Evolutionary conservation across 2,329 filamentous ascomycete species (phyloP).

Genomic region (Daldinia eschscholtzii): DNA sequence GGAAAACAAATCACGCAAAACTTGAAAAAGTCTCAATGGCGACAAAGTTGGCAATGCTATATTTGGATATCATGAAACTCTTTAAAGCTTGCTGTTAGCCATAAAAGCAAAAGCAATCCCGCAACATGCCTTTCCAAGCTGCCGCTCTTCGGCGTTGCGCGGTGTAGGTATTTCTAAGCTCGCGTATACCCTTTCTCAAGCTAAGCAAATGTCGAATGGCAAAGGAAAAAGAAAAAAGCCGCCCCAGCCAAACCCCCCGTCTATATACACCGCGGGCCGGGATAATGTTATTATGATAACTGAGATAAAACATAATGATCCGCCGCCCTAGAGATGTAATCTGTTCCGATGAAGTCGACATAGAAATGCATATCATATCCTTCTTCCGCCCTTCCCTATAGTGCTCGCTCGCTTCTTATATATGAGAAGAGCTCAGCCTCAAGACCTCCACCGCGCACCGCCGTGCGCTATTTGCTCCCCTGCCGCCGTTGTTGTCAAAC

Average conservation of each 20-base stretch:
- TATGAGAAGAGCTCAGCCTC: slow-evolving; percentile 10
- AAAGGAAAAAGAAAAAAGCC: slow-evolving; percentile 31
- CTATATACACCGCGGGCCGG: slow-evolving; percentile 30
- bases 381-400: slow-evolving; percentile 2
- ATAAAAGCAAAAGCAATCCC: slow-evolving; percentile 32
- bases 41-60: slow-evolving; percentile 29
- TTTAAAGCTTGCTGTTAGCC: slow-evolving; percentile 30
- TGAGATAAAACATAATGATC: slow-evolving; percentile 39
- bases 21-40: background rate
- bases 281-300: slow-evolving; percentile 39
- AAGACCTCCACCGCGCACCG: slow-evolving; percentile 5
- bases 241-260: slow-evolving; percentile 21
- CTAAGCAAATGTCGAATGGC: slow-evolving; percentile 34
- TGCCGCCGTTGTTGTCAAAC: background rate
- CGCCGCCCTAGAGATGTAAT: slow-evolving; percentile 32
- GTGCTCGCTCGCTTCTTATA: slow-evolving; percentile 18
- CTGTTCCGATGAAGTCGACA: slow-evolving; percentile 24
- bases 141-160: slow-evolving; percentile 19
- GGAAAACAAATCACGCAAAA: background rate
- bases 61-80: slow-evolving; percentile 40
- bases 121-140: slow-evolving; percentile 37
- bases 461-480: slow-evolving; percentile 5
- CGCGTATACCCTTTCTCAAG: slow-evolving; percentile 21
- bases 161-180: slow-evolving; percentile 18
- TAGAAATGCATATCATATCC: slow-evolving; percentile 33